Percentiles rank a stretch among this genome's conserved stretches.
Conservation (phyloP, 2,329 filamentous ascomycete species). For the Alternaria sp. region DNA sequence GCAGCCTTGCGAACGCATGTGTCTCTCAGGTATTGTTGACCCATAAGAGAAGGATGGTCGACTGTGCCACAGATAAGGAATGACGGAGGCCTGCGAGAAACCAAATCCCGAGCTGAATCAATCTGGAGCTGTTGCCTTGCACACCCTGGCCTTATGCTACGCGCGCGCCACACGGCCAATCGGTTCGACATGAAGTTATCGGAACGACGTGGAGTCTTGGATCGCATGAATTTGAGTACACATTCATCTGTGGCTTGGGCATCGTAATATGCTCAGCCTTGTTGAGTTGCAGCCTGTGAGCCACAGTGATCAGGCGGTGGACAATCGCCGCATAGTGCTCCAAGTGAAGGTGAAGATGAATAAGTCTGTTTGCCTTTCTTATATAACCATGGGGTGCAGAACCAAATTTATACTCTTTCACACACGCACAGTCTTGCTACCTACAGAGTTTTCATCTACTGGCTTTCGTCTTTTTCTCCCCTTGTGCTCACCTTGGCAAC, state of each 20-base stretch:
- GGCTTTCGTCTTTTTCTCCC: neutral
- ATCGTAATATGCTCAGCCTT: neutral
- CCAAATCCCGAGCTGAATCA: neutral
- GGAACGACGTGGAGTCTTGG: neutral
- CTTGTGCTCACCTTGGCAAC: neutral
- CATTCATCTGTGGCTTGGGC: neutral
- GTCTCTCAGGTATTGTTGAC: neutral
- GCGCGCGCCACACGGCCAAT: slow-evolving; percentile 3
- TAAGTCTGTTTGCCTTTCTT: slow-evolving; percentile 4
- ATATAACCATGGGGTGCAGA: neutral
- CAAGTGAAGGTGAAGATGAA: slow-evolving; percentile 9
- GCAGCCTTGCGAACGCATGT: neutral
- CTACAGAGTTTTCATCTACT: neutral
- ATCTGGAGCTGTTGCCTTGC: slow-evolving; percentile 6
- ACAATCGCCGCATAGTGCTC: neutral
- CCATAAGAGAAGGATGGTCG: neutral
- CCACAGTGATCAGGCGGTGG: slow-evolving; percentile 2
- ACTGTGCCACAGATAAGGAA: neutral
- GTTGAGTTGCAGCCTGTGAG: neutral
- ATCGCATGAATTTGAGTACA: slow-evolving; percentile 7
- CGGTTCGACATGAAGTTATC: neutral
- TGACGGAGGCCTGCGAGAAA: neutral
- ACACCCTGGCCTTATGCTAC: slow-evolving; percentile 1
- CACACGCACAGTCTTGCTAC: neutral
- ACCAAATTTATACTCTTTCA: neutral